phyloP scores from a whole-genome alignment of 495 filamentous ascomycete genomes.

The Platismatia glauca region DNA sequence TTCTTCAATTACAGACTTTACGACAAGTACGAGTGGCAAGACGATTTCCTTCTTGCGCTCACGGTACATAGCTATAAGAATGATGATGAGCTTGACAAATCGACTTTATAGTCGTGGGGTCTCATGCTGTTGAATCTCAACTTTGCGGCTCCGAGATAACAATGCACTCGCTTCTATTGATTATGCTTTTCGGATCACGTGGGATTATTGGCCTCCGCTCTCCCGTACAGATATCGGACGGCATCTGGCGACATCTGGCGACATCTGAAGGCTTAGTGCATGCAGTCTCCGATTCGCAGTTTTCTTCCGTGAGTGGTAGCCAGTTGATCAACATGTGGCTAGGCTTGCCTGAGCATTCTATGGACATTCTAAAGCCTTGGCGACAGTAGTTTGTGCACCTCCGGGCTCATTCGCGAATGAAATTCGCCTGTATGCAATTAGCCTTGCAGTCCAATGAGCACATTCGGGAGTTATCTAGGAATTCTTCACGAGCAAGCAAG shows the following conservation, averaged over 20 bases:
- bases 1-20: neutral
- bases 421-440: slow-evolving; percentile 1
- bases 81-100: neutral
- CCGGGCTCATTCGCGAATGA: neutral
- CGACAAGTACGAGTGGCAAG: neutral
- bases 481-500: neutral
- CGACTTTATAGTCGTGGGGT: neutral
- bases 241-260: neutral
- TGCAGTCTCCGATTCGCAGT: neutral
- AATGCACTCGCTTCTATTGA: neutral
- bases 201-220: neutral
- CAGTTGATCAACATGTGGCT: slow-evolving; percentile 7
- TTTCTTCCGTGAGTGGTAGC: neutral
- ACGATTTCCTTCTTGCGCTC: neutral
- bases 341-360: slow-evolving; percentile 6
- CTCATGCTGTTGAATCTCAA: neutral
- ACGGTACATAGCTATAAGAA: neutral
- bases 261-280: neutral
- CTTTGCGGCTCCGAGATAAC: slow-evolving; percentile 2
- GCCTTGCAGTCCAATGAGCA: slow-evolving; percentile 5
- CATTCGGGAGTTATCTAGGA: neutral
- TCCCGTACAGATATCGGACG: neutral
- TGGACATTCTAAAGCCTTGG: slow-evolving; percentile 12
- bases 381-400: neutral
- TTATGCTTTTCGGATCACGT: slow-evolving; percentile 2